Evolutionary conservation across 164 flowering plant species (phyloP).

Genomic region (Amborella trichopoda): DNA sequence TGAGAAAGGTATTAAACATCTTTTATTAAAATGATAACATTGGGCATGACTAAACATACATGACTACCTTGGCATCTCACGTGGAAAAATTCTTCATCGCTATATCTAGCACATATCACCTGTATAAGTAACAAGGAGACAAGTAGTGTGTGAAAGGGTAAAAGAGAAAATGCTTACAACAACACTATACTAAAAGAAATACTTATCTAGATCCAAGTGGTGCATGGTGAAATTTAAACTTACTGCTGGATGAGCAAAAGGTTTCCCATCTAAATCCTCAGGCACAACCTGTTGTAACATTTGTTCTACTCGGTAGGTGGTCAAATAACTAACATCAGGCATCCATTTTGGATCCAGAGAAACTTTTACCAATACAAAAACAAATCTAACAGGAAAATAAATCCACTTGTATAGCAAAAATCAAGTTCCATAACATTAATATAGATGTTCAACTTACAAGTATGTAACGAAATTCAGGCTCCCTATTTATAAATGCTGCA

Average conservation of each 20-base stretch:
- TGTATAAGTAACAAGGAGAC: slow-evolving; percentile 13
- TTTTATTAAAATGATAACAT: no score
- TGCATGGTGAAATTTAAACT: slow-evolving; percentile 6
- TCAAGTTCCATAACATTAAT: no score
- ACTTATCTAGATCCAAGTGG: no score
- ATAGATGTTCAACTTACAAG: slow-evolving; percentile 42
- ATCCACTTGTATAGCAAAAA: neutral
- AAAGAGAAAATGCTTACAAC: no score
- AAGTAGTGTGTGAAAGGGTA: no score
- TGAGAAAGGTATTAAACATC: no score
- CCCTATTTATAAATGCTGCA: slow-evolving; percentile 71
- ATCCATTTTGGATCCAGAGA: neutral
- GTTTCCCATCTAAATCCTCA: slow-evolving; percentile 53
- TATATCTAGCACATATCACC: slow-evolving; percentile 85
- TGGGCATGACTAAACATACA: no score
- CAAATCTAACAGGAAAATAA: neutral
- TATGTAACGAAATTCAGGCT: slow-evolving; percentile 85
- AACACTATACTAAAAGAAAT: no score
- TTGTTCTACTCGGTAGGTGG: neutral
- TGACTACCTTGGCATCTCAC: slow-evolving; percentile 69
- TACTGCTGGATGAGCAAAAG: slow-evolving; percentile 46
- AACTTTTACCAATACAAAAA: neutral
- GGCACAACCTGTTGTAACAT: slow-evolving; percentile 44
- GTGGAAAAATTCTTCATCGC: slow-evolving; percentile 75
- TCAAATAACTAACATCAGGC: neutral